These are phyloP conservation scores for Penicillium nordicum DNA, from an alignment of 2,329 filamentous ascomycete species.

Conservation along the genomic window DNA sequence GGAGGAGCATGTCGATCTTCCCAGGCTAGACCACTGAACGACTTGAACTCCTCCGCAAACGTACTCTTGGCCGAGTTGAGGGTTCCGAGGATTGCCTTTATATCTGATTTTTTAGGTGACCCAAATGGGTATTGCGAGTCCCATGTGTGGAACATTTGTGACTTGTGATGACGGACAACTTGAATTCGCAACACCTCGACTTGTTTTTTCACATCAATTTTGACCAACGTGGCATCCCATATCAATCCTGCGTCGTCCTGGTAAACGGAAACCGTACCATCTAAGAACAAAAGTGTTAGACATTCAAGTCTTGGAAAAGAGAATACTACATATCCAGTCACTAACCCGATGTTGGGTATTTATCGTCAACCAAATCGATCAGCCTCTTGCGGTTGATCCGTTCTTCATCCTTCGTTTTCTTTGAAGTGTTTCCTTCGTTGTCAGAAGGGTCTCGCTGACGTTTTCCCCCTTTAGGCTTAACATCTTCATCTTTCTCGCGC, in stretches of 20 bases:
- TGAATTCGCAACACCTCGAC: constrained; percentile 3
- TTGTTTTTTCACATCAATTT: no score
- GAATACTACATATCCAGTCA: background rate
- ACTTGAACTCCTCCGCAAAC: constrained; percentile 3
- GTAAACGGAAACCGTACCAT: background rate
- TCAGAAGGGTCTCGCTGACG: background rate
- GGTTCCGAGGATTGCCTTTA: background rate
- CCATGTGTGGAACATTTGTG: background rate
- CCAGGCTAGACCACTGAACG: background rate
- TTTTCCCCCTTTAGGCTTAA: background rate
- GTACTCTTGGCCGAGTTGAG: background rate
- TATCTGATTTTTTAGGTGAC: background rate
- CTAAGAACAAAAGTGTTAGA: background rate
- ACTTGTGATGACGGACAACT: background rate
- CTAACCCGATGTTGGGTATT: background rate
- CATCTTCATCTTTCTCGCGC: background rate
- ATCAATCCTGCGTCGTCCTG: constrained; percentile 5
- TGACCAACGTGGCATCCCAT: constrained; percentile 15
- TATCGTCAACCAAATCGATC: background rate
- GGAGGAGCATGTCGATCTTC: background rate
- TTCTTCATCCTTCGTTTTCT: constrained; percentile 2
- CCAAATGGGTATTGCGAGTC: background rate
- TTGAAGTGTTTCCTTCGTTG: background rate
- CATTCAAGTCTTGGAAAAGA: background rate
- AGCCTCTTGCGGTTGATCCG: background rate